Conservation (phyloP, 257 asterid species). For the Galeopsis tetrahit region DNA sequence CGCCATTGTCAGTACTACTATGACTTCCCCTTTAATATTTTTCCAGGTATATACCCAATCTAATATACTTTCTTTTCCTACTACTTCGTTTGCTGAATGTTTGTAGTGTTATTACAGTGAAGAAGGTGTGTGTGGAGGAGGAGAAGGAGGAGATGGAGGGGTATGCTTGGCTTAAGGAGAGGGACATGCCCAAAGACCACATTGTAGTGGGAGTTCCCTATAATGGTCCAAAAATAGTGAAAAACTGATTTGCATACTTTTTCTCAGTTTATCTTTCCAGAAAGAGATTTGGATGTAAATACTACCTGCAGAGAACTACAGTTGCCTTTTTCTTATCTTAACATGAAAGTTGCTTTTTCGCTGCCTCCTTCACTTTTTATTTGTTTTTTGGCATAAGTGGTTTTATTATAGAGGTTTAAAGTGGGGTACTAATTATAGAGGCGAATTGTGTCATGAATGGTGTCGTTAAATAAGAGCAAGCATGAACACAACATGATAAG, state of each 20-base stretch:
- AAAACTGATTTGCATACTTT: constrained; percentile 32
- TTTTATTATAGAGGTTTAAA: too few species aligned
- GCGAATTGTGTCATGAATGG: too few species aligned
- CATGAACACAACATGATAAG: too few species aligned
- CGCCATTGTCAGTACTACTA: constrained; percentile 83
- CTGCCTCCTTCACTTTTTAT: too few species aligned
- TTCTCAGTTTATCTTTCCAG: background rate
- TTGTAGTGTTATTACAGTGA: constrained; percentile 34
- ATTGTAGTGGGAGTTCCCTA: constrained; percentile 57
- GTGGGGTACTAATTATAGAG: too few species aligned
- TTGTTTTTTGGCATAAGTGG: too few species aligned
- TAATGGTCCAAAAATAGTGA: constrained; percentile 69
- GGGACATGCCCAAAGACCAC: constrained; percentile 73
- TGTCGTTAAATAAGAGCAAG: too few species aligned
- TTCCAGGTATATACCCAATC: constrained; percentile 38
- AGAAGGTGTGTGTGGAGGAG: constrained; percentile 31
- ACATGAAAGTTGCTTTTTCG: too few species aligned
- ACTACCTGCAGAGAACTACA: constrained; percentile 10
- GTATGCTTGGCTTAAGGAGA: constrained; percentile 80
- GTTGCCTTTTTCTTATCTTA: too few species aligned
- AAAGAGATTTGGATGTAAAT: constrained; percentile 33
- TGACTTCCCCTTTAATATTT: constrained; percentile 55
- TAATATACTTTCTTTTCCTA: too few species aligned
- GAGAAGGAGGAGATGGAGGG: constrained; percentile 32
- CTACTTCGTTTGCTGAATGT: too few species aligned